Conservation (phyloP, 305 asterid species). For the Solanum hybrid region DNA sequence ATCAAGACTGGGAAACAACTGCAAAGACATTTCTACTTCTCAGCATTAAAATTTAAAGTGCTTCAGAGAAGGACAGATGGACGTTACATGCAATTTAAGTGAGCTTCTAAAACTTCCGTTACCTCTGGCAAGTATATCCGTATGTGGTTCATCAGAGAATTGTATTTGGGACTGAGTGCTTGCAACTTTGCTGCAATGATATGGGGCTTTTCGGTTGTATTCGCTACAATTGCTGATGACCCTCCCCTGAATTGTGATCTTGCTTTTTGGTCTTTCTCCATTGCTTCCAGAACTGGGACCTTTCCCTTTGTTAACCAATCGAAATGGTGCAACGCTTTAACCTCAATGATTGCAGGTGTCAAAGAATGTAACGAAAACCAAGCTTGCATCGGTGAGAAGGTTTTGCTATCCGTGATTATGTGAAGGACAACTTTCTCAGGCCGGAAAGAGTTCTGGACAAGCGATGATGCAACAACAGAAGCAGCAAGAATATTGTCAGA, state of each 20-base stretch:
- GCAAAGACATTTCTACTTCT: background rate
- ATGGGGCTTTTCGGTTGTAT: slow-evolving; percentile 63
- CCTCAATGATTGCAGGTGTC: slow-evolving; percentile 70
- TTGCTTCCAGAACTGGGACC: slow-evolving; percentile 86
- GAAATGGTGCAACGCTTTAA: slow-evolving; percentile 80
- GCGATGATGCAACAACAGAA: slow-evolving; percentile 83
- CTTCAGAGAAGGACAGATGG: background rate
- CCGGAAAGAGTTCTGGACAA: slow-evolving; percentile 47
- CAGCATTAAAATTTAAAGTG: background rate
- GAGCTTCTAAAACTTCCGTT: background rate
- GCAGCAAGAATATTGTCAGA: slow-evolving; percentile 88
- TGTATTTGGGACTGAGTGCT: slow-evolving; percentile 90
- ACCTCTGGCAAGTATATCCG: slow-evolving; percentile 91
- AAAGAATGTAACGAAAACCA: slow-evolving; percentile 87
- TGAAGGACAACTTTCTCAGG: slow-evolving; percentile 75
- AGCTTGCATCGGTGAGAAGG: slow-evolving; percentile 89
- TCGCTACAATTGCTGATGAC: slow-evolving; percentile 74
- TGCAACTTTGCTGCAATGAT: slow-evolving; percentile 88
- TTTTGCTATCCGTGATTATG: slow-evolving; percentile 74
- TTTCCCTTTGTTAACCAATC: slow-evolving; percentile 92
- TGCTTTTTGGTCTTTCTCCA: slow-evolving; percentile 86
- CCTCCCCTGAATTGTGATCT: slow-evolving; percentile 85
- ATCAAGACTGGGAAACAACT: slow-evolving; percentile 12
- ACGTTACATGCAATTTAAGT: background rate
- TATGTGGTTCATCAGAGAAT: slow-evolving; percentile 83